Evolutionary conservation across 1,284 basidiomycete species (phyloP).

Genomic region (Cryptococcus sp.): DNA sequence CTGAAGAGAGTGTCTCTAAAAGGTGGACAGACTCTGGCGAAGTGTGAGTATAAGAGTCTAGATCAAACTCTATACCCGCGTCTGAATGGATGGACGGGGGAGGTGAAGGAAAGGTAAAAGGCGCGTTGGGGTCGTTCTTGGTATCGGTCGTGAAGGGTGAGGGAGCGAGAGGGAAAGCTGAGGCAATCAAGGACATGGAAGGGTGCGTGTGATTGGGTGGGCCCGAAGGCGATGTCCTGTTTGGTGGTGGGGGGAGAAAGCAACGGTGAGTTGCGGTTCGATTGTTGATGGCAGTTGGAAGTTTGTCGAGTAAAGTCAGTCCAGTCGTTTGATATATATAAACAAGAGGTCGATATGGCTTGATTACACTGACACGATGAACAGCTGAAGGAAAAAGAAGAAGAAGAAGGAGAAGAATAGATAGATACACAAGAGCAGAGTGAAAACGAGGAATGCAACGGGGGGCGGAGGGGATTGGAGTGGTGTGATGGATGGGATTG

Average conservation of each 20-base stretch:
- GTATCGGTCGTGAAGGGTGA: conserved; percentile 9
- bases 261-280: not conserved
- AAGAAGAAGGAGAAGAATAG: not conserved
- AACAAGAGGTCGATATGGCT: not conserved
- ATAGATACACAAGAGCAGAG: not conserved
- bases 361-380: not conserved
- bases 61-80: conserved; percentile 20
- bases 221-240: not conserved
- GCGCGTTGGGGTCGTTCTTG: conserved; percentile 3
- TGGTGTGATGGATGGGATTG: not conserved
- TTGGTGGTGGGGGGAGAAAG: not conserved
- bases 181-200: conserved; percentile 10
- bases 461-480: not conserved
- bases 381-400: not conserved
- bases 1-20: conserved; percentile 8
- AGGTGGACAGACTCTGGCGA: conserved; percentile 7
- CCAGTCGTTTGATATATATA: too few species aligned
- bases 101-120: conserved; percentile 33
- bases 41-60: conserved; percentile 27
- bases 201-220: not conserved
- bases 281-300: too few species aligned
- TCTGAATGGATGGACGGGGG: conserved; percentile 31
- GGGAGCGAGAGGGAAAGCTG: conserved; percentile 7
- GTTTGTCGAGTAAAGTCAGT: too few species aligned
- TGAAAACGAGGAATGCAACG: too few species aligned